These are phyloP conservation scores for Acorus gramineus DNA, from an alignment of 106 monocot species.

Conservation along the genomic window DNA sequence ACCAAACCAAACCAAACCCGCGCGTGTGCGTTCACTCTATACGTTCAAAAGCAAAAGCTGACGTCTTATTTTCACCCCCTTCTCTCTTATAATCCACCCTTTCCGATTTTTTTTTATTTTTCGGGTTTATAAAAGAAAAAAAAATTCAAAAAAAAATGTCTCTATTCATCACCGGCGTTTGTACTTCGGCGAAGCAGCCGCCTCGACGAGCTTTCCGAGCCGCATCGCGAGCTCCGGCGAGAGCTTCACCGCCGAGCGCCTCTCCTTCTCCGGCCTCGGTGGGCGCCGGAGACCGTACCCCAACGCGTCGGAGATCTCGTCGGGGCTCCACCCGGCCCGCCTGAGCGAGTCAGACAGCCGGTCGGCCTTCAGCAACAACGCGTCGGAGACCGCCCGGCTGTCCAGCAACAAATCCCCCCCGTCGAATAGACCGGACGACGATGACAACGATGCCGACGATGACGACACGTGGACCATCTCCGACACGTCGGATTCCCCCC, in stretches of 20 bases:
- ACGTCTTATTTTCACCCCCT: too few species aligned
- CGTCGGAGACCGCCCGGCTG: constrained; percentile 35
- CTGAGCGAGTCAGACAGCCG: constrained; percentile 53
- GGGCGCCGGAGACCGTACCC: constrained; percentile 24
- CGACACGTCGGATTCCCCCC: constrained; percentile 53
- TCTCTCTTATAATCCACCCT: too few species aligned
- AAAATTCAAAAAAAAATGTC: too few species aligned
- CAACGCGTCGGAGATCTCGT: constrained; percentile 49
- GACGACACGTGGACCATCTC: constrained; percentile 35
- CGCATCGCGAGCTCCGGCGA: constrained; percentile 37
- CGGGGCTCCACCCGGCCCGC: constrained; percentile 64
- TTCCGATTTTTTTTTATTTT: too few species aligned
- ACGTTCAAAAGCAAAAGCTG: too few species aligned
- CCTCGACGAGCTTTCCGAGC: constrained; percentile 34
- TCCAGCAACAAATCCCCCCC: constrained; percentile 2
- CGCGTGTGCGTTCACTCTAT: too few species aligned
- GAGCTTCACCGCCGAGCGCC: constrained; percentile 21
- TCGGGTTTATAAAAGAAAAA: too few species aligned
- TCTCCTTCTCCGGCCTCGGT: neutral
- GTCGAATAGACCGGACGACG: constrained; percentile 6
- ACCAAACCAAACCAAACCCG: too few species aligned
- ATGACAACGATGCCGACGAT: constrained; percentile 10
- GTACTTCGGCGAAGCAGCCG: constrained; percentile 7
- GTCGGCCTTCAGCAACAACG: constrained; percentile 50
- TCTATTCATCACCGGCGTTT: too few species aligned